Evolutionary conservation across 768 basidiomycete species (phyloP), one percentile per base, ranked within the genome.

Genomic region (Tricholoma saponaceum): DNA sequence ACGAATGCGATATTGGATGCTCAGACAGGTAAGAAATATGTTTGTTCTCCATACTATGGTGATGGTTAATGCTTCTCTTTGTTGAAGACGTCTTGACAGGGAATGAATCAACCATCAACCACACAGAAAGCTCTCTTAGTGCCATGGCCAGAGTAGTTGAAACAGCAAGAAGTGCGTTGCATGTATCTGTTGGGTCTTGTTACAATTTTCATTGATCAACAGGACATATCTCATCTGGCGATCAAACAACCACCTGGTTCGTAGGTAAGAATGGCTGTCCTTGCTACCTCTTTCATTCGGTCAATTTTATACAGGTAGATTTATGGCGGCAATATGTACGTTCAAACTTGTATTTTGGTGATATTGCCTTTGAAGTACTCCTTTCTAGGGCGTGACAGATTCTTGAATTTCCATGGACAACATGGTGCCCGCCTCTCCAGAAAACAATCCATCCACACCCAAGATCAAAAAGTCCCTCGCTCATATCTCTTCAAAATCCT

Each of bases 331-430:
- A 1, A 22, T 64, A 2, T 43, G 63, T 64, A 55, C 5, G 56
- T 49, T 33, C 16, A 32, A 5, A 30, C 13, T 14, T 22, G 18
- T 16, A 4, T 18, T 35, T 22, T 18, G 3, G 12, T 22, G n/a
- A 26, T 16, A 18, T 20, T 4, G 25, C 26, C 16, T 20, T 23
- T 54, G 2, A 58, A n/a, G 28, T 1, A 20, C 22, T 14, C 6
- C n/a, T 10, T 16, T 22, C 16, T 18, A 56, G 58, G 62, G 30
- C 56, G 33, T 43, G 58, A 67, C 43, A 64, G 67, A 25, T 79
- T 78, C 52, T 43, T 75, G 13, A 75, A 82, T 52, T 78, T 73
- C 43, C 58, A 79, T 13, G 81, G 79, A 5, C 74, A 80, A 58
- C 66, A 72, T 1, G 72, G 73, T 39, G 77, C 76, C 6, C 77